A percentile compares a stretch with the other conserved stretches of the same genome.
Conservation (phyloP, 257 asterid genomes). For the Nicotiana tomentosiformis region DNA sequence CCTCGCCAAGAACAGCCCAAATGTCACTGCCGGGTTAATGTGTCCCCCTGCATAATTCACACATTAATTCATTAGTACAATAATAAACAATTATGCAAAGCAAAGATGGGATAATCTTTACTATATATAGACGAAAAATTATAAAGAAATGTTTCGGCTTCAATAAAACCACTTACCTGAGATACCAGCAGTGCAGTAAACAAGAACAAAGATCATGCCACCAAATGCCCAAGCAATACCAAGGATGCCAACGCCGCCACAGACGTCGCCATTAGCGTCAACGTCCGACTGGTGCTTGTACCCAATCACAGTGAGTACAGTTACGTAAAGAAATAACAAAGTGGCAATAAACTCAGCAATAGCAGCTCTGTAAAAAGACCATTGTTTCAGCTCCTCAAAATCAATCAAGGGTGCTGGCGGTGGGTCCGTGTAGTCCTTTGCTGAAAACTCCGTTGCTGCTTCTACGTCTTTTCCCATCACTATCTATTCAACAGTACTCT, state of each 20-base stretch:
- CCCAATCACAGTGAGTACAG: conserved; percentile 20
- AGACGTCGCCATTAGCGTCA: neutral
- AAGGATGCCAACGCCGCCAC: conserved; percentile 21
- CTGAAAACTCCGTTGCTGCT: neutral
- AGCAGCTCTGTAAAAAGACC: conserved; percentile 20
- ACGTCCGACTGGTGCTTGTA: conserved; percentile 2
- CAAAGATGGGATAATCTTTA: too few species aligned
- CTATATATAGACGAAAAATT: too few species aligned
- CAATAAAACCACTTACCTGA: conserved; percentile 22
- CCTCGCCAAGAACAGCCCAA: conserved; percentile 41
- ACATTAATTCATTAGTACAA: neutral
- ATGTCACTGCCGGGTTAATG: conserved; percentile 49
- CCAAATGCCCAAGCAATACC: conserved; percentile 28
- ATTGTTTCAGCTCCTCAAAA: conserved; percentile 6
- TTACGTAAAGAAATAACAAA: conserved; percentile 15
- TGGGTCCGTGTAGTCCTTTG: conserved; percentile 21
- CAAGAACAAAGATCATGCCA: conserved; percentile 25
- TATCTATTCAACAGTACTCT: too few species aligned
- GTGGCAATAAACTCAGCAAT: conserved; percentile 26
- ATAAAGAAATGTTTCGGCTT: too few species aligned
- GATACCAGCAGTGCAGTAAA: conserved; percentile 28
- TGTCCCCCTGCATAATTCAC: conserved; percentile 30
- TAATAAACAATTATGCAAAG: too few species aligned
- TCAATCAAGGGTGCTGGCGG: conserved; percentile 16
- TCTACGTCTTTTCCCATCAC: conserved; percentile 13